Evolutionary conservation across 441 rosid species (phyloP).

Genomic region (Populus hybrid): DNA sequence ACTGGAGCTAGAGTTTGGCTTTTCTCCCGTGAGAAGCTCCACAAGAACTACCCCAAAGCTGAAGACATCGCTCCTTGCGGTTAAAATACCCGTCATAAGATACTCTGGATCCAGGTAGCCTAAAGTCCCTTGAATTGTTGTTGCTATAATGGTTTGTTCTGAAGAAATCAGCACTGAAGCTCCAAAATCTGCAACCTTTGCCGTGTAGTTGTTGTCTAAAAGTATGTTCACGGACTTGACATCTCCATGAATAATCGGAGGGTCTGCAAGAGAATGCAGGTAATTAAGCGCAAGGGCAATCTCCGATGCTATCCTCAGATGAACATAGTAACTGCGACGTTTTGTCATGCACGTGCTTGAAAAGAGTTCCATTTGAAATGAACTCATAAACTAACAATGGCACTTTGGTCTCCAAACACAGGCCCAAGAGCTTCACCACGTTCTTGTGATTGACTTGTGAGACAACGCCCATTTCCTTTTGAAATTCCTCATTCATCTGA

Average conservation of each 20-base stretch:
- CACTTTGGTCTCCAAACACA: constrained; percentile 14
- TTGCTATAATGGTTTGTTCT: neutral
- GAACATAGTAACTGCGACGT: neutral
- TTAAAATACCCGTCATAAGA: too few species aligned
- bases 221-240: neutral
- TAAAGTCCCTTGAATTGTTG: neutral
- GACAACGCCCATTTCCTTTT: too few species aligned
- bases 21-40: too few species aligned
- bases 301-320: neutral
- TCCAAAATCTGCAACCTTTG: neutral
- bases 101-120: too few species aligned
- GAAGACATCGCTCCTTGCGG: too few species aligned
- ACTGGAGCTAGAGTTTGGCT: too few species aligned
- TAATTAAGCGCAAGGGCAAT: neutral
- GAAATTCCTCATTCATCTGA: neutral
- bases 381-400: constrained; percentile 17
- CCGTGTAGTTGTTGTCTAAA: neutral
- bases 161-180: neutral
- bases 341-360: neutral
- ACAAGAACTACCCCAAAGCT: too few species aligned
- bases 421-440: too few species aligned
- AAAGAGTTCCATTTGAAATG: constrained; percentile 13
- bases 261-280: neutral
- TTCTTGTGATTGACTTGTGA: too few species aligned
- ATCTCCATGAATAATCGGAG: neutral